A percentile compares a stretch with the other conserved stretches of the same genome.
Evolutionary conservation across 2,329 filamentous ascomycete genomes (phyloP).

Genomic region (Penicillium sp.): DNA sequence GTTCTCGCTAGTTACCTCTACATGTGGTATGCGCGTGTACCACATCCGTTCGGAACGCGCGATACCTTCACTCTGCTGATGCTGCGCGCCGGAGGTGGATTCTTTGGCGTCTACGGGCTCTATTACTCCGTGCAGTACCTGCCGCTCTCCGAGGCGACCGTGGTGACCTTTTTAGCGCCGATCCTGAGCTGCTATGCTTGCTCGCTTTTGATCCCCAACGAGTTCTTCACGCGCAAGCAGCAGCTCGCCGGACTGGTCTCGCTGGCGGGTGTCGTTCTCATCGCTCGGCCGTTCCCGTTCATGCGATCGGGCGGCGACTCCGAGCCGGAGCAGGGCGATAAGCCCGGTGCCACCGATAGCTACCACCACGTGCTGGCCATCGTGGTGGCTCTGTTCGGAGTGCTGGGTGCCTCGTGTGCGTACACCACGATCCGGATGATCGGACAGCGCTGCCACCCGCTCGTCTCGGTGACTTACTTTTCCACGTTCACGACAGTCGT

Average conservation of each 20-base stretch:
- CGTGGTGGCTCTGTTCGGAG: slow-evolving; percentile 63
- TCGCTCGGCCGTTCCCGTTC: slow-evolving; percentile 58
- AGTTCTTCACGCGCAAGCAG: slow-evolving; percentile 69
- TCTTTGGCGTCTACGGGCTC: slow-evolving; percentile 71
- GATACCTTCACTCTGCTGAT: no score
- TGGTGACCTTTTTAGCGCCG: slow-evolving; percentile 78
- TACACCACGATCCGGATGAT: slow-evolving; percentile 73
- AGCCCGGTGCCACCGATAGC: no score
- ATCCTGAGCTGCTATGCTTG: slow-evolving; percentile 71
- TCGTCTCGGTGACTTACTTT: slow-evolving; percentile 84
- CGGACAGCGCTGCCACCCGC: slow-evolving; percentile 66
- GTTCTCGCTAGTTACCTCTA: slow-evolving; percentile 57
- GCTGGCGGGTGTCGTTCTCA: slow-evolving; percentile 69
- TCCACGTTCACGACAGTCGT: slow-evolving; percentile 61
- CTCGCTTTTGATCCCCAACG: slow-evolving; percentile 58
- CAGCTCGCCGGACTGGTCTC: slow-evolving; percentile 68
- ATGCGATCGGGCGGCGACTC: no score
- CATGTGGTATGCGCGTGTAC: slow-evolving; percentile 65
- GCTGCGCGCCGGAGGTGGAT: slow-evolving; percentile 62
- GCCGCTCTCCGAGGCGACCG: slow-evolving; percentile 75
- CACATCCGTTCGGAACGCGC: no score
- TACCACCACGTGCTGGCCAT: slow-evolving; percentile 62
- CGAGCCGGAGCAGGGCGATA: no score
- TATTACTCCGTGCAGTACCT: slow-evolving; percentile 69
- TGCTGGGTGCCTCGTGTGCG: slow-evolving; percentile 64